phyloP scores from a whole-genome alignment of 2,329 filamentous ascomycete species.

The Neoscytalidium dimidiatum region DNA sequence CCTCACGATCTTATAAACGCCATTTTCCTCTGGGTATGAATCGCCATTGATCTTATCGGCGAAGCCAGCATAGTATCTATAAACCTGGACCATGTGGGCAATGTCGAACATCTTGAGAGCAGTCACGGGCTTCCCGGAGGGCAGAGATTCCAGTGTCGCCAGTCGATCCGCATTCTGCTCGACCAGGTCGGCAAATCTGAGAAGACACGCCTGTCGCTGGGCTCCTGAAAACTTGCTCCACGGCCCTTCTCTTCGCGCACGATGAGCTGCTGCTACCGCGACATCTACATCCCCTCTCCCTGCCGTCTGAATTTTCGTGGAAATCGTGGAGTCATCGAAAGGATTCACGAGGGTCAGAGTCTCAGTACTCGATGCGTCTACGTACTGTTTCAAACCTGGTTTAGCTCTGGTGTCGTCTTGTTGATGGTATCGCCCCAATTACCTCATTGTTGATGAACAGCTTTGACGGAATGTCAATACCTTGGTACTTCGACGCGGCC shows the following conservation, averaged over 20 bases:
- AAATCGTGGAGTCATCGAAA: background rate
- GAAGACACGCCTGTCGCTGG: constrained; percentile 5
- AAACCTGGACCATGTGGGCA: constrained; percentile 66
- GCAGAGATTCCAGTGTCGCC: constrained; percentile 80
- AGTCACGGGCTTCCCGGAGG: constrained; percentile 80
- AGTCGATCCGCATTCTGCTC: constrained; percentile 77
- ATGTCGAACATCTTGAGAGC: constrained; percentile 4
- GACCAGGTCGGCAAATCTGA: constrained; percentile 76
- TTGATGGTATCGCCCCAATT: background rate
- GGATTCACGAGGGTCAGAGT: constrained; percentile 1
- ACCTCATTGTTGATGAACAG: constrained; percentile 10
- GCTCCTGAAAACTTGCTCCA: constrained; percentile 6
- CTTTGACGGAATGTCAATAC: background rate
- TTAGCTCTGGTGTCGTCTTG: background rate
- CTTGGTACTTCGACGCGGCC: background rate
- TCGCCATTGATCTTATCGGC: constrained; percentile 90
- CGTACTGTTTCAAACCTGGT: background rate
- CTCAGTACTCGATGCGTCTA: background rate
- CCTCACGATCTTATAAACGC: constrained; percentile 81
- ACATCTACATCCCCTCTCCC: constrained; percentile 3
- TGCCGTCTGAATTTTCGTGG: constrained; percentile 8
- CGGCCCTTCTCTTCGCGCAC: background rate
- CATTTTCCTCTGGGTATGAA: constrained; percentile 75
- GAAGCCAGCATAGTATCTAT: constrained; percentile 88
- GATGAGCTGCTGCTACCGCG: background rate